Conservation (phyloP, 768 basidiomycete species). For the Fomitopsis serialis region DNA sequence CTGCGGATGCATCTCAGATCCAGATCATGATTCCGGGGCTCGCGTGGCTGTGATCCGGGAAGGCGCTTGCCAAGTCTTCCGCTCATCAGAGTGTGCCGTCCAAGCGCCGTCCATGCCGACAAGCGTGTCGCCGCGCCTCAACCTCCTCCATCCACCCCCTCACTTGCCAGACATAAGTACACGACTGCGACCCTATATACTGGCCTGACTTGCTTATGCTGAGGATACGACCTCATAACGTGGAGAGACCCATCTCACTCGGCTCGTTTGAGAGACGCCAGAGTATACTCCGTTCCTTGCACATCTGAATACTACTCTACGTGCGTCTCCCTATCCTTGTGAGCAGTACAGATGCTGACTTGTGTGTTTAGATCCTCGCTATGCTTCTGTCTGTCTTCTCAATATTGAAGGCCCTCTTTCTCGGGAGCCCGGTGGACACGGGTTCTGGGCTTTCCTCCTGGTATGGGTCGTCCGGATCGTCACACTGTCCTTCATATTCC, state of each 20-base stretch:
- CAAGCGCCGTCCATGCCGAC: not conserved
- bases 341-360: not conserved
- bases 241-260: not conserved
- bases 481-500: slow-evolving; percentile 51
- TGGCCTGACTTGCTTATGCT: not conserved
- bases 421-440: slow-evolving; percentile 11
- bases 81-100: not conserved
- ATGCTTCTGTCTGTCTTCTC: not conserved
- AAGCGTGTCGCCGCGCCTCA: not conserved
- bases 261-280: not conserved
- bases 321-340: not conserved
- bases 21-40: not conserved
- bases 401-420: slow-evolving; percentile 16
- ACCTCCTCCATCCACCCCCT: not conserved
- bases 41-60: not conserved
- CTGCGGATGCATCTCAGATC: too few relatives aligned
- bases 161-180: too few relatives aligned
- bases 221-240: not conserved
- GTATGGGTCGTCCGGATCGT: slow-evolving; percentile 47
- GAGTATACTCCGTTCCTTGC: not conserved
- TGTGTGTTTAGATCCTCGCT: not conserved
- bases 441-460: slow-evolving; percentile 33
- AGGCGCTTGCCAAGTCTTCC: not conserved
- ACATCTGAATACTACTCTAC: not conserved
- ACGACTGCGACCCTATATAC: not conserved